A percentile compares a stretch with the other conserved stretches of the same genome.
Evolutionary conservation across 257 asterid species (phyloP).

Genomic region (Ophiorrhiza pumila): DNA sequence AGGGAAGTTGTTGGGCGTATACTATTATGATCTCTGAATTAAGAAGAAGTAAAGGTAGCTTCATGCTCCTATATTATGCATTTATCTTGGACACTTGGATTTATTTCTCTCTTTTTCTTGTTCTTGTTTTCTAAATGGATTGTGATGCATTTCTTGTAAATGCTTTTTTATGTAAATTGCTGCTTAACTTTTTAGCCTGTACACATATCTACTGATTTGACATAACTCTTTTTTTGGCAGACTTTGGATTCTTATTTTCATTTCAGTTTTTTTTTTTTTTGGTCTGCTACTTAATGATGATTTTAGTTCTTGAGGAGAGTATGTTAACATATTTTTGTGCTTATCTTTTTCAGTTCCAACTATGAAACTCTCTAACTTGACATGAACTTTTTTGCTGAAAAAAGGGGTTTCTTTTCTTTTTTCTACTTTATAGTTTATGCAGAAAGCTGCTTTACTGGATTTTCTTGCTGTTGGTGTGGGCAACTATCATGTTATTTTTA

Average conservation of each 20-base stretch:
- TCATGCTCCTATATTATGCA: conserved; percentile 47
- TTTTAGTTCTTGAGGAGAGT: neutral
- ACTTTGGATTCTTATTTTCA: neutral
- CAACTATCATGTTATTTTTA: neutral
- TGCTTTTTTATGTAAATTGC: neutral
- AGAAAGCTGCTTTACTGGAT: neutral
- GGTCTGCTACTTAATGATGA: neutral
- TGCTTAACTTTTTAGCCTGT: neutral
- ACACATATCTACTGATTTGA: neutral
- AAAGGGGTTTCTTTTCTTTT: neutral
- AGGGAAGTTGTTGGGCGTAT: conserved; percentile 83
- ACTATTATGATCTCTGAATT: conserved; percentile 90
- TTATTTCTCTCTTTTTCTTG: neutral
- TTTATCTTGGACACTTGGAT: conserved; percentile 12
- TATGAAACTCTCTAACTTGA: neutral
- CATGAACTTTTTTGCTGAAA: neutral
- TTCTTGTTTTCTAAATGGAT: neutral
- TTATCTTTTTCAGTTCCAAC: neutral
- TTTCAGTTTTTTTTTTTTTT: neutral
- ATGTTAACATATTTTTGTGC: neutral
- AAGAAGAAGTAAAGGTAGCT: conserved; percentile 89
- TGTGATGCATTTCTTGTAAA: too few relatives aligned
- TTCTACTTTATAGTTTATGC: neutral
- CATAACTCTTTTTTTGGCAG: neutral
- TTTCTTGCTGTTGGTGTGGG: neutral